Conservation (phyloP, 306 rosid genomes). For the Gastrolobium villosum region DNA sequence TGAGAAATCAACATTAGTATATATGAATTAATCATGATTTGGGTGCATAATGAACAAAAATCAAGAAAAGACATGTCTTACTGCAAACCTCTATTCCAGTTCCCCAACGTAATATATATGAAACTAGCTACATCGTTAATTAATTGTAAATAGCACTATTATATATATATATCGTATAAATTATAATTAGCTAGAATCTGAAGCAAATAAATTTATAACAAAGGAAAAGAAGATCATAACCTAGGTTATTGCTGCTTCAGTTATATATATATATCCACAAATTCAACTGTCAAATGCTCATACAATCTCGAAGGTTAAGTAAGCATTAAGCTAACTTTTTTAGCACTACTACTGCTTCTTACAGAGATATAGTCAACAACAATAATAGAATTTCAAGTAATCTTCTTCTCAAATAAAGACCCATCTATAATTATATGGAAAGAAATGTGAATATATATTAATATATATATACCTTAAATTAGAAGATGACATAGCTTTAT, state of each 20-base stretch:
- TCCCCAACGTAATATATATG: background rate
- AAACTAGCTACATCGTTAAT: background rate
- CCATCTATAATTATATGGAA: conserved; percentile 28
- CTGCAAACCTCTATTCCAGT: background rate
- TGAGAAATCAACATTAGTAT: background rate
- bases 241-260: conserved; percentile 31
- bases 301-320: conserved; percentile 24
- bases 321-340: conserved; percentile 24
- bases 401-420: conserved; percentile 16
- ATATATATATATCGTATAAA: background rate
- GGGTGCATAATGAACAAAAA: conserved; percentile 4
- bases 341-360: conserved; percentile 5
- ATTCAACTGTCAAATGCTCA: conserved; percentile 37
- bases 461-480: conserved; percentile 46
- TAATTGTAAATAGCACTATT: background rate
- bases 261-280: conserved; percentile 22
- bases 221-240: conserved; percentile 34
- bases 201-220: conserved; percentile 1
- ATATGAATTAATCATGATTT: conserved; percentile 15
- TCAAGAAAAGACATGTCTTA: background rate
- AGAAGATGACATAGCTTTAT: conserved; percentile 4
- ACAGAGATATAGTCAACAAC: conserved; percentile 3
- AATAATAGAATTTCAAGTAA: conserved; percentile 12
- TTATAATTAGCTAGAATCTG: conserved; percentile 26
- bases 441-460: background rate